Base-by-base conservation (phyloP, 2,329 filamentous ascomycete species). In the Lecanicillium sp. region DNA sequence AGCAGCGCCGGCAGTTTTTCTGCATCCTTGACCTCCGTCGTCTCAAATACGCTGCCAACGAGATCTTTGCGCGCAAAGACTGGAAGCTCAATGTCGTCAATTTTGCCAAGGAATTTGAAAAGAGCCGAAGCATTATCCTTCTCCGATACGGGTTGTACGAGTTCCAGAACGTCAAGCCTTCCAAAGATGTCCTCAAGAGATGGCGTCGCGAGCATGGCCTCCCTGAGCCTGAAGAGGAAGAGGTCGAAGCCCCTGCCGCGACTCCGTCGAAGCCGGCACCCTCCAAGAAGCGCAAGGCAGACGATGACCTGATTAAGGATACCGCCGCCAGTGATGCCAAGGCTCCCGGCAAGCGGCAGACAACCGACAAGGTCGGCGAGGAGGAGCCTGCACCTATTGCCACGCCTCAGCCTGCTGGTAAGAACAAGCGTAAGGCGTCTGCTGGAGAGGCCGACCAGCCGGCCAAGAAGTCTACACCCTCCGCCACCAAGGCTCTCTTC, bases 91-190 rank as follows among this genome's bases (percentile, higher is more conserved):
- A 82, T 53, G 73, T 81, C 15, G 60, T 77, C 53, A 81, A 81
- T 59, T 82, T 82, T 50, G 77, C 78, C 32, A 82, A 81, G 59
- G 78, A 81, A 59, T 82, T 79, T 52, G 78, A 82, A 59, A 82
- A 82, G 67, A 81, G 77, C 58, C 70, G 78, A 41, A 78, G 77
- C 55, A 65, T 82, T 36, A 81, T 82, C 49, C 73, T 82, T 63
- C 58, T 82, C 48, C 75, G 78, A 40, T 82, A 82, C 52, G 78
- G 78, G 2, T 70, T 81, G 2, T 82, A 81, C 57, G 75, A 81
- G 56, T 82, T 81, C 64, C 79, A 81, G 64, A 81, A 76, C 15
- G 72, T 81, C 35, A 79, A 79, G 56, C 76, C 77, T 1, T 78
- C 77, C 0, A 74, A 73, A 51, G 75, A 79, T 32, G 68, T 79